Base-by-base conservation (phyloP, 768 basidiomycete genomes). In the Crassisporium funariophilum region DNA sequence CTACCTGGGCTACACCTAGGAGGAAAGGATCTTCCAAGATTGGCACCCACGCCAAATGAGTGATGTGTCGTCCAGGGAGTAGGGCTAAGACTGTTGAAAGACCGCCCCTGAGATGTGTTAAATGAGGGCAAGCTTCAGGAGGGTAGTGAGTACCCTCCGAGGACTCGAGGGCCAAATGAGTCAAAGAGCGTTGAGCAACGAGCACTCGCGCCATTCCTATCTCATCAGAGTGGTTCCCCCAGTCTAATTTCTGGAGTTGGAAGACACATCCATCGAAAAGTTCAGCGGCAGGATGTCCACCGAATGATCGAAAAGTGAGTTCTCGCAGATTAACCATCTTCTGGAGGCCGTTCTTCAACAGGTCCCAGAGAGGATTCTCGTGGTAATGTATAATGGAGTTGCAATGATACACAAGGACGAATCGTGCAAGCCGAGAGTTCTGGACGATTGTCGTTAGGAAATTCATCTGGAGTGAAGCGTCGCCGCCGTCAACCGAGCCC, bases 31-130 rank as follows among this genome's bases (percentile, higher is more conserved):
- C 52, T 27, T 49, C 49, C 12, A 53, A 15, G 9, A 49, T 50
- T 3, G 56, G 56, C 11, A 57, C 45, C 56, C 56, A 57, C 17
- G 50, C 33, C 3, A 57, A 41, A 15, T 19, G 35, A 2, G 25
- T 25, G 3, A 57, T 27, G 2, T 35, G 11, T 13, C 56, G 35
- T 1, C 47, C 47, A 2, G 56, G 56, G 2, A 57, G 47, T 12
- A 57, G 35, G 1, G 43, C 35, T 21, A 52, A 46, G 3, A 57
- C 35, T 16, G 52, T 42, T 7, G 43, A 24, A 4, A 49, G 46
- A 39, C 49, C 54, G 10, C 52, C 52, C 1, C 19, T 44, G 0
- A 57, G 45, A 15, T 20, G 25, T 4, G 39, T 17, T 11, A 57
- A 31, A 2, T 44, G 22, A 4, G 56, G 50, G 24, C 53, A 45